Evolutionary conservation across 352 stramenopile species (phyloP).

Genomic region (Phytopythium ostracodes): DNA sequence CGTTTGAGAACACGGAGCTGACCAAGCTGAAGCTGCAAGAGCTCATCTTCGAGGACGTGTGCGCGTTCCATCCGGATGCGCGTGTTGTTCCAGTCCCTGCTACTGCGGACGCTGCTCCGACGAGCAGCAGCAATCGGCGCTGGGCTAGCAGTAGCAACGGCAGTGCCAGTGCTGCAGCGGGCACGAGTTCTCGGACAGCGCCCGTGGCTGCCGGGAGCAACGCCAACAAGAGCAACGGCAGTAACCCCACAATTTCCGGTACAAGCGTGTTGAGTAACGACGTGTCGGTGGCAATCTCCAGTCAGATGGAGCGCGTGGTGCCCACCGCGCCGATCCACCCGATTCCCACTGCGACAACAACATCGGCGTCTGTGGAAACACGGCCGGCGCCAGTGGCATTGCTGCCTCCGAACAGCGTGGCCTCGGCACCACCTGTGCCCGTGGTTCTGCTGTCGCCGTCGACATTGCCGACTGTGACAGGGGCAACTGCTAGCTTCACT

Average conservation of each 20-base stretch:
- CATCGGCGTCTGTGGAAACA: slow-evolving; percentile 5
- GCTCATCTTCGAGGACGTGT: slow-evolving; percentile 91
- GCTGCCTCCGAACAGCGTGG: slow-evolving; percentile 20
- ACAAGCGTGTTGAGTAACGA: neutral
- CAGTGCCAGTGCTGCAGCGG: neutral
- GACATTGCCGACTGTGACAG: slow-evolving; percentile 9
- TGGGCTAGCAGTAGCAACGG: slow-evolving; percentile 8
- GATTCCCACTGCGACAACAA: neutral
- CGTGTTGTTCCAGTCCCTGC: slow-evolving; percentile 20
- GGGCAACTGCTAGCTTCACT: slow-evolving; percentile 2
- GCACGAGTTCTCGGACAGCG: neutral
- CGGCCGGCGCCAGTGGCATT: slow-evolving; percentile 34
- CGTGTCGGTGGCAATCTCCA: neutral
- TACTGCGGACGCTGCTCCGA: slow-evolving; percentile 12
- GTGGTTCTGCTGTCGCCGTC: slow-evolving; percentile 11
- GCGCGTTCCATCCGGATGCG: slow-evolving; percentile 83
- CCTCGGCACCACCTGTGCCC: slow-evolving; percentile 12
- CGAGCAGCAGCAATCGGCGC: slow-evolving; percentile 6
- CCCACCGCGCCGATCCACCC: slow-evolving; percentile 4
- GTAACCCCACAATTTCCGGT: neutral
- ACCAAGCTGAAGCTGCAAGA: slow-evolving; percentile 90
- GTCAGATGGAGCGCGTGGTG: neutral
- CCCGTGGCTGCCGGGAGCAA: neutral
- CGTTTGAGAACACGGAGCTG: slow-evolving; percentile 85
- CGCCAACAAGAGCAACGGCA: neutral